These are phyloP conservation scores for Aspergillus nanangensis DNA, from an alignment of 495 filamentous ascomycete species.

Conservation along the genomic window DNA sequence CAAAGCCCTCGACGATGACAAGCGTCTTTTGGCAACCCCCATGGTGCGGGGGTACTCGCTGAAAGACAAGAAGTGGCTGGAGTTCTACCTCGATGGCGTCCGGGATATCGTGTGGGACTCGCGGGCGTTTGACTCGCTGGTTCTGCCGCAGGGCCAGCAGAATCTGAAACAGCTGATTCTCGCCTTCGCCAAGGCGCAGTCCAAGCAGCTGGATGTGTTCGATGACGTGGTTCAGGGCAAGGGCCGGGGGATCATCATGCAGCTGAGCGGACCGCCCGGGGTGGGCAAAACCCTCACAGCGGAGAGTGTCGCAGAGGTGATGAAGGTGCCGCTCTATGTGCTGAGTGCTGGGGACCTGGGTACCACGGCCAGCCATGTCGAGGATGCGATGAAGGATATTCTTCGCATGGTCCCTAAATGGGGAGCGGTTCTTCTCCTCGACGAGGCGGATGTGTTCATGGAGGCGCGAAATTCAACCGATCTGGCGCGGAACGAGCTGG, in stretches of 20 bases:
- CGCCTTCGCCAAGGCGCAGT: slow-evolving; percentile 26
- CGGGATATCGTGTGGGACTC: slow-evolving; percentile 47
- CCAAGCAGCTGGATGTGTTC: slow-evolving; percentile 19
- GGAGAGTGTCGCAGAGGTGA: slow-evolving; percentile 29
- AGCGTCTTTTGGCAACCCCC: slow-evolving; percentile 13
- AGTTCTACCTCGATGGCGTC: slow-evolving; percentile 32
- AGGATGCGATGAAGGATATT: slow-evolving; percentile 44
- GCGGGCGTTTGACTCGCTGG: slow-evolving; percentile 51
- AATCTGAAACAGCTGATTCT: slow-evolving; percentile 27
- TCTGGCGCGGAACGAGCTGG: slow-evolving; percentile 38
- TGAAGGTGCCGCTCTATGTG: slow-evolving; percentile 28
- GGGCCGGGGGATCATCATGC: slow-evolving; percentile 32
- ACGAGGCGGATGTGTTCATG: slow-evolving; percentile 46
- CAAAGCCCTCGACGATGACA: slow-evolving; percentile 11
- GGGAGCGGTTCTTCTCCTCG: slow-evolving; percentile 41
- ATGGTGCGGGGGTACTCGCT: slow-evolving; percentile 23
- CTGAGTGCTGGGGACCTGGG: slow-evolving; percentile 55
- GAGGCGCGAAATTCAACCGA: slow-evolving; percentile 28
- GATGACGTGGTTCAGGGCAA: slow-evolving; percentile 30
- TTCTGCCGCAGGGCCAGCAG: slow-evolving; percentile 31
- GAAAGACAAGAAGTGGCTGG: slow-evolving; percentile 37
- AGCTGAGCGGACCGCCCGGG: slow-evolving; percentile 38
- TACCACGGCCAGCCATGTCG: slow-evolving; percentile 42
- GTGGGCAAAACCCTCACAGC: slow-evolving; percentile 43
- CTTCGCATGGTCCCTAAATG: slow-evolving; percentile 46